Percentiles rank a stretch among this genome's conserved stretches.
phyloP scores from a whole-genome alignment of 2,329 filamentous ascomycete genomes.

The Gnomoniopsis smithogilvyi region DNA sequence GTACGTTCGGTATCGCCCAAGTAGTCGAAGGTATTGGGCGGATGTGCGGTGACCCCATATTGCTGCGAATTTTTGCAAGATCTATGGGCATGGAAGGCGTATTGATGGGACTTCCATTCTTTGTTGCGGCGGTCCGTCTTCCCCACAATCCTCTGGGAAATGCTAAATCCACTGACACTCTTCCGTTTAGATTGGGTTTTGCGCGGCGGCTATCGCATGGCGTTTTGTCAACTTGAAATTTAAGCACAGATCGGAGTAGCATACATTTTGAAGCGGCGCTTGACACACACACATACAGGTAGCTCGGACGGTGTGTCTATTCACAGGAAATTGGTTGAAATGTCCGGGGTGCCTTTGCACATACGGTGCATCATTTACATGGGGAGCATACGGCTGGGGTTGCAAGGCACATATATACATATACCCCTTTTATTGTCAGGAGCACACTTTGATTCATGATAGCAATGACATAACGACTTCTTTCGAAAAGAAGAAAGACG shows the following conservation, averaged over 20 bases:
- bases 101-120: slow-evolving; percentile 13
- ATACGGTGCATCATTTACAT: no score
- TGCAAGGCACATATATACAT: no score
- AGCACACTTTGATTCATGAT: no score
- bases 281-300: no score
- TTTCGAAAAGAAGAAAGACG: no score
- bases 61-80: slow-evolving; percentile 13
- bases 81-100: slow-evolving; percentile 10
- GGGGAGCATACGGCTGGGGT: no score
- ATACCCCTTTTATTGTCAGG: no score
- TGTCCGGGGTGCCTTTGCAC: no score
- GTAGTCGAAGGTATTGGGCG: slow-evolving; percentile 15
- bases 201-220: slow-evolving; percentile 11
- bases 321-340: no score
- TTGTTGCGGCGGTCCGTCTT: slow-evolving; percentile 11
- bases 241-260: not conserved
- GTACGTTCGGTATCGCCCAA: slow-evolving; percentile 15
- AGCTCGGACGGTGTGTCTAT: no score
- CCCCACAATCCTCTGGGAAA: not conserved
- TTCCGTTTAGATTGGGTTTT: slow-evolving; percentile 4
- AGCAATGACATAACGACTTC: no score
- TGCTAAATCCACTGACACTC: not conserved
- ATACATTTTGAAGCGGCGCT: not conserved
- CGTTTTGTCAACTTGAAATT: slow-evolving; percentile 6
- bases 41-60: slow-evolving; percentile 15